Percentiles rank a stretch among this genome's conserved stretches.
phyloP scores from a whole-genome alignment of 495 filamentous ascomycete genomes.

The Stereocaulon alpinum region DNA sequence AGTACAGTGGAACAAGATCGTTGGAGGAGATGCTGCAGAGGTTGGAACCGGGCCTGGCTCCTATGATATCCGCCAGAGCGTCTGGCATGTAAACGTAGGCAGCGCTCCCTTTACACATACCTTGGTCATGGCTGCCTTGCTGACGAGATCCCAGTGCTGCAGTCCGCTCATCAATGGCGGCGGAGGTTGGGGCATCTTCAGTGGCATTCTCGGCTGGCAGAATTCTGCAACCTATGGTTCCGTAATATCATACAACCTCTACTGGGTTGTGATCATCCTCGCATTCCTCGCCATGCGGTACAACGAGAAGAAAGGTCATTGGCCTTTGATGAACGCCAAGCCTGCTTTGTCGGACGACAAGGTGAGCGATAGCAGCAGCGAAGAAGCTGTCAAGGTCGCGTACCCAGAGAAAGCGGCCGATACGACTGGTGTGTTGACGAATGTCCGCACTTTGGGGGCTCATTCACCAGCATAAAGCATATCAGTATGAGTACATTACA shows the following conservation, averaged over 20 bases:
- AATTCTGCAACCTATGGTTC: slow-evolving; percentile 76
- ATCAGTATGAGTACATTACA: not conserved
- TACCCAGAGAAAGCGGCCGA: slow-evolving; percentile 10
- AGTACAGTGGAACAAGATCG: slow-evolving; percentile 48
- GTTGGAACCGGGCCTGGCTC: slow-evolving; percentile 70
- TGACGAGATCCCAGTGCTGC: slow-evolving; percentile 50
- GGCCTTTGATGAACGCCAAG: slow-evolving; percentile 46
- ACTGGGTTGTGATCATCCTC: slow-evolving; percentile 62
- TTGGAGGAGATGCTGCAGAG: slow-evolving; percentile 67
- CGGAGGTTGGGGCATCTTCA: slow-evolving; percentile 86
- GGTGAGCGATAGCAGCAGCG: slow-evolving; percentile 28
- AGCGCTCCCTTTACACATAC: not conserved
- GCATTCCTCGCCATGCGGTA: slow-evolving; percentile 53
- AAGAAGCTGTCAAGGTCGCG: slow-evolving; percentile 12
- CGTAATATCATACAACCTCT: slow-evolving; percentile 73
- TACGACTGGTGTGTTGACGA: not conserved
- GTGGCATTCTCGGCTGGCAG: slow-evolving; percentile 69
- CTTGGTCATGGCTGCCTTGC: not conserved
- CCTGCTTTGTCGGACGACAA: slow-evolving; percentile 29
- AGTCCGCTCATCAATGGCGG: slow-evolving; percentile 61
- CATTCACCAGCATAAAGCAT: not conserved
- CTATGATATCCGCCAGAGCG: slow-evolving; percentile 73
- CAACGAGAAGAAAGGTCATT: slow-evolving; percentile 56
- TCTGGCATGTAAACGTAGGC: slow-evolving; percentile 85
- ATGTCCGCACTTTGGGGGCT: not conserved